phyloP scores from a whole-genome alignment of 148 eudicot genomes.

The Mesembryanthemum crystallinum region DNA sequence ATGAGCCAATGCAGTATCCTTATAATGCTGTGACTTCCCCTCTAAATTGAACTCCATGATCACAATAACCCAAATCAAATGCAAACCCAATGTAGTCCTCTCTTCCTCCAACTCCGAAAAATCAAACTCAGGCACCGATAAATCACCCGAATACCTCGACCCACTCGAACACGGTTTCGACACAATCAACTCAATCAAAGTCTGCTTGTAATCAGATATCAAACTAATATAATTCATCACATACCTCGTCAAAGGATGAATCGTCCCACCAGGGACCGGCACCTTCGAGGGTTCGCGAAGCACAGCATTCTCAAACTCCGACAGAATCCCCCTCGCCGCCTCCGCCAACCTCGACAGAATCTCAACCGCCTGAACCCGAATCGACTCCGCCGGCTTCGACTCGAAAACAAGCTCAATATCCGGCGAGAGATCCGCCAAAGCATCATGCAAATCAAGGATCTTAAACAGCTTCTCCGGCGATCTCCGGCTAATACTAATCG shows the following conservation, averaged over 20 bases:
- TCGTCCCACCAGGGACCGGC: constrained; percentile 84
- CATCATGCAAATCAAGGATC: constrained; percentile 76
- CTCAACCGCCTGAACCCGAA: constrained; percentile 74
- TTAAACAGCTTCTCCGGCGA: constrained; percentile 88
- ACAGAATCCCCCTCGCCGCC: constrained; percentile 79
- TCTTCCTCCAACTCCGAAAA: constrained; percentile 54
- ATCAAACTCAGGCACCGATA: constrained; percentile 55
- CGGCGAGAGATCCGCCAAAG: constrained; percentile 62
- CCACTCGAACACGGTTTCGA: constrained; percentile 67
- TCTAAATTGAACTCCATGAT: constrained; percentile 64
- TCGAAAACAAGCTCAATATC: constrained; percentile 69
- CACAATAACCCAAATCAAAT: constrained; percentile 81
- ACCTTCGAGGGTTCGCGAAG: constrained; percentile 73
- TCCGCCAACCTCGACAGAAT: constrained; percentile 70
- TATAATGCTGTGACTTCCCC: constrained; percentile 61
- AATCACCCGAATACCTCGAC: constrained; percentile 58
- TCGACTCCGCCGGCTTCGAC: constrained; percentile 54
- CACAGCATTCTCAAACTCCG: constrained; percentile 87
- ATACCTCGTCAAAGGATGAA: constrained; percentile 91
- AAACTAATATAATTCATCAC: constrained; percentile 91
- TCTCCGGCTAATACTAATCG: constrained; percentile 61
- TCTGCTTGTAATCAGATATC: constrained; percentile 83
- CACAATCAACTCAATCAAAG: constrained; percentile 66
- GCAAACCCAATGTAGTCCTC: constrained; percentile 58
- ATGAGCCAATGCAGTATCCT: constrained; percentile 56